Evolutionary conservation across 73 alveolate genomes (phyloP), one percentile per base, ranked within the genome.

Genomic region (Blepharisma japonicum): DNA sequence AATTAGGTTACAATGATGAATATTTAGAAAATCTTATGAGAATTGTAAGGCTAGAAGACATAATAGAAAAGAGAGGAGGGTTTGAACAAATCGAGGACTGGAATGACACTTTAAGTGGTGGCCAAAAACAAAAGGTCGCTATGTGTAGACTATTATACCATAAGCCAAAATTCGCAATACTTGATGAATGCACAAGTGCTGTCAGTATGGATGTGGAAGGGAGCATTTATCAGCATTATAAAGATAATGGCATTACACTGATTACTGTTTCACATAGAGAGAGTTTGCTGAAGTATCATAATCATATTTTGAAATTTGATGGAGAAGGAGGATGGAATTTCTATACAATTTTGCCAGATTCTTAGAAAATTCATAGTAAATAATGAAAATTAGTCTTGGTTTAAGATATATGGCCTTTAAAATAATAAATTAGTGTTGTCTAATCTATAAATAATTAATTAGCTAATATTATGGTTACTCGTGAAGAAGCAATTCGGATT

Each of bases 171-270:
- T 91, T 89, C 67, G 98, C 98, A 6, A 91, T 94, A 25, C 80
- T 91, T 71, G 98, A 94, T 81, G 98, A 94, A 54, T 94, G 98
- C 87, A 94, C 98, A 11, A 81, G 94, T 80, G 93, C 96, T 7
- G 95, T 94, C 23, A 68, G 91, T 23, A 53, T 94, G 45, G 98
- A 94, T 66, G 94, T 91, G 47, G 98, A 94, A 51, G 94, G 91
- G 9, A 79, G 61, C 72, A 55, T 91, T 68, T 94, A 94, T 86
- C 89, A 82, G 56, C 81, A 90, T 71, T 84, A 86, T 55, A 91
- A 84, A 61, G 86, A 82, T 70, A 54, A 79, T 11, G 96, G 96
- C 9, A 94, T 94, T 50, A 94, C 98, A 11, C 90, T 94, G 48
- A 91, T 94, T 74, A 91, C 98, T 11, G 97, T 94, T 55, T 68